Evolutionary conservation across 768 basidiomycete genomes (phyloP).

Genomic region (Boletus speciosus): DNA sequence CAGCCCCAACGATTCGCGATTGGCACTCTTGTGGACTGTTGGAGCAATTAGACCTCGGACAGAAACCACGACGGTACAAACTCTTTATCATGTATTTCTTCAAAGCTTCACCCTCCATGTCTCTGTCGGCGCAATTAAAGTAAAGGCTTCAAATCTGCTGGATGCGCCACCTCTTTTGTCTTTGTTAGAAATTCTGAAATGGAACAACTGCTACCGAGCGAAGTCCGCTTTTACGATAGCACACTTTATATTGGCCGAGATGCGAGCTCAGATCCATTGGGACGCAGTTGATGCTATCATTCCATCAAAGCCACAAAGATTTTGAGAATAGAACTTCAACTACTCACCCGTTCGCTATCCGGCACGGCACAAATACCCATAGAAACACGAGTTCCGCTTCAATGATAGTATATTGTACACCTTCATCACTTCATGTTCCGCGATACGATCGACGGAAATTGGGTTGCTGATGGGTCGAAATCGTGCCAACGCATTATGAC

Average conservation of each 20-base stretch:
- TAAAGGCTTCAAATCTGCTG: neutral
- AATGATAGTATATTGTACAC: neutral
- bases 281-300: neutral
- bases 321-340: no score
- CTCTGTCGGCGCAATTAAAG: neutral
- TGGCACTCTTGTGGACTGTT: neutral
- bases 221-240: neutral
- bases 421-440: conserved; percentile 8
- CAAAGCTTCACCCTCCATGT: no score
- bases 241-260: conserved; percentile 3
- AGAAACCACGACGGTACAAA: neutral
- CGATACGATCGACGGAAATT: neutral
- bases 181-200: neutral
- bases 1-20: neutral
- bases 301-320: no score
- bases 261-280: neutral
- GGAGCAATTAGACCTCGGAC: conserved; percentile 4
- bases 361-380: no score
- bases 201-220: neutral
- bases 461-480: conserved; percentile 10
- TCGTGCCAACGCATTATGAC: neutral
- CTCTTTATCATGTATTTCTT: neutral
- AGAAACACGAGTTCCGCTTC: no score
- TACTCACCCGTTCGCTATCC: no score
- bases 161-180: no score